Evolutionary conservation across 129 eudicot genomes (phyloP), one percentile per base, ranked within the genome.

Genomic region (Silybum marianum): DNA sequence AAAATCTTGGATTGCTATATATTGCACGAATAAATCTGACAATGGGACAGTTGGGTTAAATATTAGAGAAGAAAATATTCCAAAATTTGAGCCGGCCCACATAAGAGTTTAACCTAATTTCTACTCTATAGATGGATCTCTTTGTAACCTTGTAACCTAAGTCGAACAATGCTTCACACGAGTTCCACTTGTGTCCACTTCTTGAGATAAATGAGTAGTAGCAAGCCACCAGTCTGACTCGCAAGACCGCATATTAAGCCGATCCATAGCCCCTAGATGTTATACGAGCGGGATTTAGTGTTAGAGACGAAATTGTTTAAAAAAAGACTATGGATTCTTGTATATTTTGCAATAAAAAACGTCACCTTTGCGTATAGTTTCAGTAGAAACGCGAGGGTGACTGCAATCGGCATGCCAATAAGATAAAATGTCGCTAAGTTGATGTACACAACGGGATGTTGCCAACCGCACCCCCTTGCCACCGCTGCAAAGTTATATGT

Each of bases 401-500:
- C 46, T 1, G 99, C 97, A 14, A 92, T 80, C 3, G 94, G 90
- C 91, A 89, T 88, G 76, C 97, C 99, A 60, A 54, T 54, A 65
- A 83, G 34, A 75, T 89, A 91, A 68, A 87, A 92, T 58, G 87
- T 85, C 76, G 79, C 87, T 58, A 95, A 63, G 81, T 90, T 92
- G 78, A 90, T 84, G 74, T 19, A 87, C 77, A 86, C 85, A 1
- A 89, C 93, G 40, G 84, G 39, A 78, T 86, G 92, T 58, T 95
- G 97, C 97, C 93, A 95, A 36, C 98, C 98, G 28, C 98, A 90
- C 34, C 99, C 99, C 69, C 97, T 88, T 19, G 94, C 89, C 77
- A 88, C 97, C 42, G 97, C 99, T 95, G 82, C 69, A 83, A 21
- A 63, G 26, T 40, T 40, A 10, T 11, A 19, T 12, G 12, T 2